phyloP scores from a whole-genome alignment of 139 green algal genomes.

The Nannochloris sp. region DNA sequence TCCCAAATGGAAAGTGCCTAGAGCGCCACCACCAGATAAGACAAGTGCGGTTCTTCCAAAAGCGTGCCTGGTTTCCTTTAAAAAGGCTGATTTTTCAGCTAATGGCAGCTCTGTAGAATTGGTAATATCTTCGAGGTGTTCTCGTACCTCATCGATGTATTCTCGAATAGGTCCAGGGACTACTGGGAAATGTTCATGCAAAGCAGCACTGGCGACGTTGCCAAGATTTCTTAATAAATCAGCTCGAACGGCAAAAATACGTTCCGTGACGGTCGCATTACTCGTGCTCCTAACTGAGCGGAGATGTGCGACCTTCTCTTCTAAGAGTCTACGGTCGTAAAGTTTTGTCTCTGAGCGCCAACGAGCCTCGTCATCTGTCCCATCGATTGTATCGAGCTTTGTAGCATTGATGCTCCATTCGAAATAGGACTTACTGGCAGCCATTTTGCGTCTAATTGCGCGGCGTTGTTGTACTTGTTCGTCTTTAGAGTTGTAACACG shows the following conservation, averaged over 20 bases:
- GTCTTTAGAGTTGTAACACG: not conserved
- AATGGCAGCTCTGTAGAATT: conserved; percentile 34
- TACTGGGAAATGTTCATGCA: conserved; percentile 64
- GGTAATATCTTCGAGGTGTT: conserved; percentile 52
- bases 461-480: not conserved
- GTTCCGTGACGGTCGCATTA: conserved; percentile 58
- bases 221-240: conserved; percentile 93
- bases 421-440: conserved; percentile 32
- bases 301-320: conserved; percentile 57
- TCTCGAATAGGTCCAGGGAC: conserved; percentile 77
- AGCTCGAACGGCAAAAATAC: conserved; percentile 82
- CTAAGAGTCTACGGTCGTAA: conserved; percentile 82
- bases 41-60: conserved; percentile 95
- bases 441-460: not conserved
- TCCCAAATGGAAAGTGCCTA: conserved; percentile 91
- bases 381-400: conserved; percentile 51
- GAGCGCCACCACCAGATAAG: conserved; percentile 82
- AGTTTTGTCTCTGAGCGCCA: conserved; percentile 35
- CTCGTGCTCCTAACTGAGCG: conserved; percentile 25
- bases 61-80: conserved; percentile 87
- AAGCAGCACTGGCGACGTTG: conserved; percentile 63
- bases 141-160: conserved; percentile 89
- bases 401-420: conserved; percentile 55
- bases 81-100: conserved; percentile 85
- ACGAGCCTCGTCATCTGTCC: conserved; percentile 11